Evolutionary conservation across 345 rosid genomes (phyloP), one percentile per base, ranked within the genome.

Genomic region (Heritiera littoralis): DNA sequence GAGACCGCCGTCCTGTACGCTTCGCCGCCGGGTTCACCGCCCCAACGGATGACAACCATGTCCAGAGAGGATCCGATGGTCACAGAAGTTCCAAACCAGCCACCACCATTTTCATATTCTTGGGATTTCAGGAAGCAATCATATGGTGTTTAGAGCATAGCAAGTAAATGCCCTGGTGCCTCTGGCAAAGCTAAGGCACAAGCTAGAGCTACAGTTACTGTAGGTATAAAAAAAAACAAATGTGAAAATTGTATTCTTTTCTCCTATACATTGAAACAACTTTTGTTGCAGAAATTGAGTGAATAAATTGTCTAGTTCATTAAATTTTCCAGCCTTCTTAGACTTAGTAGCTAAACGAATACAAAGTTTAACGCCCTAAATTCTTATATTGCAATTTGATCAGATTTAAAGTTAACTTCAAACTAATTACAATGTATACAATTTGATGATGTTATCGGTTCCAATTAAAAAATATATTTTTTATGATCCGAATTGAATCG

Each of bases 21-120:
- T 5, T 91, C 99, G 9, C 97, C 97, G 7, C 92, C 94, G 8
- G 60, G 17, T 46, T 87, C 97, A 0, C 98, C 98, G 0, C 82
- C 35, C 0, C 82, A 60, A 45, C 80, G 72, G 48, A 81, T 93
- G 75, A 56, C 84, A 9, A 82, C 94, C 12, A 73, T 88, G 30
- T 30, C 88, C 2, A 89, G 97, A 48, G 97, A 95, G 86, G 86
- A 88, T 69, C 95, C 96, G 4, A 52, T 82, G 1, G 65, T 23
- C 15, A 76, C 91, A 41, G 88, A 84, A 14, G 66, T 64, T 14
- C 85, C 77, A 23, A 76, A 65, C 66, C 74, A 71, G 32, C 81
- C 59, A 20, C 77, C 79, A 2, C 9, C 35, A 2, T 61, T 55
- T n/a, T 72, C 80, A 10, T 72, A 52, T 69, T 66, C 80, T 7